A percentile compares a stretch with the other conserved stretches of the same genome.
Conservation (phyloP, 305 asterid species). For the Fraxinus paxiana region DNA sequence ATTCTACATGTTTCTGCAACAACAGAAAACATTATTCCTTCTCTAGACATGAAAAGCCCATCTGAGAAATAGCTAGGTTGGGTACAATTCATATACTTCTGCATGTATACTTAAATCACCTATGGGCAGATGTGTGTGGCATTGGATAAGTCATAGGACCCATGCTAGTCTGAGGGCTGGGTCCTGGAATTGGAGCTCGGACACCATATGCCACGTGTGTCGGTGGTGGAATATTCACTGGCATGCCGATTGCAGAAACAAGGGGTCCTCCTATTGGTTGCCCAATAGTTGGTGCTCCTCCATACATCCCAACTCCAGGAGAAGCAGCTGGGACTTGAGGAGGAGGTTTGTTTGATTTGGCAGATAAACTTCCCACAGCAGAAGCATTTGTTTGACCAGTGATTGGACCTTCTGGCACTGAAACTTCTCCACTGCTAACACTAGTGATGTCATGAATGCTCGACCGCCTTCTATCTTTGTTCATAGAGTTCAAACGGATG, state of each 20-base stretch:
- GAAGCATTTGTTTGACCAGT: slow-evolving; percentile 68
- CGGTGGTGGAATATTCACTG: slow-evolving; percentile 52
- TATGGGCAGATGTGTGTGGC: slow-evolving; percentile 37
- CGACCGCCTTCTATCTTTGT: slow-evolving; percentile 76
- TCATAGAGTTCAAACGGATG: slow-evolving; percentile 80
- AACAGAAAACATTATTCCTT: not conserved
- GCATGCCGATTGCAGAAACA: slow-evolving; percentile 71
- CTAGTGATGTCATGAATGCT: slow-evolving; percentile 90
- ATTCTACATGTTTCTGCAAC: slow-evolving; percentile 8
- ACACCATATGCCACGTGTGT: slow-evolving; percentile 52
- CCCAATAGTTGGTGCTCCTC: slow-evolving; percentile 57
- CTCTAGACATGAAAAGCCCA: not conserved
- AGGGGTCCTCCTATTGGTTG: slow-evolving; percentile 67
- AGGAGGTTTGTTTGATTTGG: slow-evolving; percentile 44
- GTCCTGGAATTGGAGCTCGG: slow-evolving; percentile 46
- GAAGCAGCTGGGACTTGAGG: slow-evolving; percentile 31
- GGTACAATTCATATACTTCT: not conserved
- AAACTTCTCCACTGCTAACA: slow-evolving; percentile 54
- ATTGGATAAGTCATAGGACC: slow-evolving; percentile 36
- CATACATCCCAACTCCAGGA: slow-evolving; percentile 47
- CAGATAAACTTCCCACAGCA: slow-evolving; percentile 34
- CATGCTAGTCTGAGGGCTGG: slow-evolving; percentile 45
- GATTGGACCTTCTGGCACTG: slow-evolving; percentile 73
- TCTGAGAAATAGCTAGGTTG: not conserved
- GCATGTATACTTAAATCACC: slow-evolving; percentile 23